Conservation (phyloP, 257 asterid species). For the Gentiana macrophylla region DNA sequence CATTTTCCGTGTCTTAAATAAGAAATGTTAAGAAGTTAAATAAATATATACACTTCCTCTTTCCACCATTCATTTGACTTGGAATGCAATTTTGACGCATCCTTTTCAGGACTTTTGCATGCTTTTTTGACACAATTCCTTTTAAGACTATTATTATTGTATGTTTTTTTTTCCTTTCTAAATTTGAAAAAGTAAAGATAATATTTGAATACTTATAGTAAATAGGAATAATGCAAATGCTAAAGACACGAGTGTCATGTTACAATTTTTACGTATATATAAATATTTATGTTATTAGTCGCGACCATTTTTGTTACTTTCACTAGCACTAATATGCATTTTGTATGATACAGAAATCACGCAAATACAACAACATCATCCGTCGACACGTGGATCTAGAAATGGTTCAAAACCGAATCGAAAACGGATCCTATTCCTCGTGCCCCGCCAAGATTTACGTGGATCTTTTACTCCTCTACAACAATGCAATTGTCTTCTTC, state of each 20-base stretch:
- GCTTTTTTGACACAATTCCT: too few species aligned
- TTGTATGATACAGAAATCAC: conserved; percentile 17
- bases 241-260: too few species aligned
- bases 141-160: too few species aligned
- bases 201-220: too few species aligned
- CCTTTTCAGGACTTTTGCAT: not conserved
- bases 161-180: too few species aligned
- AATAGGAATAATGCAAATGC: too few species aligned
- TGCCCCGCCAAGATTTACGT: conserved; percentile 22
- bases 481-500: conserved; percentile 35
- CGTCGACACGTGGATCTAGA: conserved; percentile 36
- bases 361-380: conserved; percentile 19
- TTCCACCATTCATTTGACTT: not conserved
- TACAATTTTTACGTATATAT: too few species aligned
- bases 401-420: conserved; percentile 24
- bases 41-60: not conserved
- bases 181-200: too few species aligned
- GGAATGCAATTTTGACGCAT: not conserved
- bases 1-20: too few species aligned
- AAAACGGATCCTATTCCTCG: conserved; percentile 26
- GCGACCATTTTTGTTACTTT: too few species aligned
- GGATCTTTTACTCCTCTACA: conserved; percentile 29
- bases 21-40: not conserved
- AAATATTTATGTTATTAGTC: too few species aligned
- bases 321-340: too few species aligned